Base-by-base conservation (phyloP, 192 early-diverging fungal species). In the Backusella luteola region DNA sequence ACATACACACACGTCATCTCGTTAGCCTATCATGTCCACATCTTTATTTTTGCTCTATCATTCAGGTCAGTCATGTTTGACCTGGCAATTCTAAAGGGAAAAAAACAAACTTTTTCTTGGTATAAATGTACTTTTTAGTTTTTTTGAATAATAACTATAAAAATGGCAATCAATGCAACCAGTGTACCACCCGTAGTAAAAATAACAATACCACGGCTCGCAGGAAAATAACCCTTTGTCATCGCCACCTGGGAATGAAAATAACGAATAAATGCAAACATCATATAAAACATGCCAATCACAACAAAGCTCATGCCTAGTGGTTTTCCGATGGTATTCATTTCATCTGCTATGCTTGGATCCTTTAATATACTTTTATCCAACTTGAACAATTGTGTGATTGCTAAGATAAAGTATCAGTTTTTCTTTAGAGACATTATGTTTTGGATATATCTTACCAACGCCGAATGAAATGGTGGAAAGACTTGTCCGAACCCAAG, bases 381-480 rank as follows among this genome's bases (percentile, higher is more conserved):
- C 53, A 81, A 39, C 29, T 69, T 73, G 53, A 81, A 81, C 42
- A 81, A 36, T 34, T 81, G 80, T 41, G 80, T 81, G 15, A 81
- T 74, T 4, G 76, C 76, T 81, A 81, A 49, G 8, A 42, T 14
- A 23, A 6, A 4, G 1, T 34, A 26, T 1, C 59, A 44, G 9
- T 74, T 32, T 66, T 32, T 21, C 38, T 71, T 11, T 35, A 4
- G 26, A 52, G 15, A 68, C 34, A 15, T 32, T 4, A 6, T 15
- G 46, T 49, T 19, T 49, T 49, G 46, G 36, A 38, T 38, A 38
- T 46, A 19, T 32, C 76, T 81, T 73, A 85, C 81, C 84, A 44
- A 94, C 89, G 34, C 93, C 93, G n/a, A 92, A 90, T 14, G 92
- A 93, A 44, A 92, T 90, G 53, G 91, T 77, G 1, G 93, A 90